phyloP scores from a whole-genome alignment of 768 basidiomycete species.

The Mycena haematopus region DNA sequence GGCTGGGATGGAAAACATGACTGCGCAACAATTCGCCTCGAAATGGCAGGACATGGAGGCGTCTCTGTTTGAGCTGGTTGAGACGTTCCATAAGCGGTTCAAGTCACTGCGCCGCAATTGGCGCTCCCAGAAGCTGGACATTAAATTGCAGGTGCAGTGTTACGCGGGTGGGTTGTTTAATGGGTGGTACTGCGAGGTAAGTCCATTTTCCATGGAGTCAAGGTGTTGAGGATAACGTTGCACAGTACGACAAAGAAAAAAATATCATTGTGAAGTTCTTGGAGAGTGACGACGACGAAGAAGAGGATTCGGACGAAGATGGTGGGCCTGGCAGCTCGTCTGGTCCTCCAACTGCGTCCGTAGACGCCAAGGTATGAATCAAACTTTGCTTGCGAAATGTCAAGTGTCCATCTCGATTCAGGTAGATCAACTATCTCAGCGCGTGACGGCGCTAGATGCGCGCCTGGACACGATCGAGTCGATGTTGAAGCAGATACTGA shows the following conservation, averaged over 20 bases:
- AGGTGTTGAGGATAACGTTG: background rate
- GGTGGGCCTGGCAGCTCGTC: background rate
- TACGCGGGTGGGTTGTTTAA: conserved; percentile 16
- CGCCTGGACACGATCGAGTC: conserved; percentile 13
- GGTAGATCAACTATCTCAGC: conserved; percentile 4
- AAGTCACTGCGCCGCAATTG: conserved; percentile 11
- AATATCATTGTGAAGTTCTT: conserved; percentile 1
- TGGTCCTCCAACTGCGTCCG: background rate
- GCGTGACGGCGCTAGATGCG: conserved; percentile 3
- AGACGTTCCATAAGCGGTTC: conserved; percentile 12
- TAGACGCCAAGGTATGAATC: conserved; percentile 6
- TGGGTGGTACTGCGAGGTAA: conserved; percentile 9
- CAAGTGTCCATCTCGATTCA: background rate
- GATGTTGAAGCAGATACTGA: conserved; percentile 3
- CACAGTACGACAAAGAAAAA: background rate
- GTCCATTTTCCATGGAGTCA: background rate
- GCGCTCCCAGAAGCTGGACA: conserved; percentile 13
- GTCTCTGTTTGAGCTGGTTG: background rate
- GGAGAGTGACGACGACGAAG: conserved; percentile 5
- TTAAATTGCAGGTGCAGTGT: conserved; percentile 4
- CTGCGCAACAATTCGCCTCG: background rate
- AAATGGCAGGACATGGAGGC: conserved; percentile 1
- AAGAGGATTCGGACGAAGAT: background rate
- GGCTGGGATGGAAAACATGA: conserved; percentile 6
- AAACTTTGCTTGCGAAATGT: background rate